Conservation (phyloP, 208 protist genomes). For the Trypanosoma grayi region DNA sequence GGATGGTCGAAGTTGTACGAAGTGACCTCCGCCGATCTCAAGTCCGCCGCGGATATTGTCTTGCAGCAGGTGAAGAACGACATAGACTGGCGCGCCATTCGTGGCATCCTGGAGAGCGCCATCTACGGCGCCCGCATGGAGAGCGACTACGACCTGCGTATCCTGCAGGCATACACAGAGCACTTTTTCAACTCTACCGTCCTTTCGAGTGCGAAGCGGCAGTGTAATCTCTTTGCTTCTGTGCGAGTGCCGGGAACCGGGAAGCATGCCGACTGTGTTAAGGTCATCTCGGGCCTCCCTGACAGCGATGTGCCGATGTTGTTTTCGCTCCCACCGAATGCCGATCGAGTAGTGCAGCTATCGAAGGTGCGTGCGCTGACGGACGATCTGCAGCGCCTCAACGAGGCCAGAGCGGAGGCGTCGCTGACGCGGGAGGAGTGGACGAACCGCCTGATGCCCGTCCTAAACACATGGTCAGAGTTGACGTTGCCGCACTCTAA, state of each 20-base stretch:
- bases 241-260: constrained; percentile 65
- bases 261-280: constrained; percentile 66
- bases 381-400: constrained; percentile 80
- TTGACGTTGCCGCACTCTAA: constrained; percentile 67
- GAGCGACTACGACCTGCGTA: constrained; percentile 90
- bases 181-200: constrained; percentile 83
- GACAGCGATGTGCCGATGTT: constrained; percentile 91
- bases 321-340: constrained; percentile 95
- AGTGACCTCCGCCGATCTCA: constrained; percentile 94
- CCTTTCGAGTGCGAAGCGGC: constrained; percentile 54
- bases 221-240: constrained; percentile 55
- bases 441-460: constrained; percentile 69
- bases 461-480: constrained; percentile 84
- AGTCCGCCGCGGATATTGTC: constrained; percentile 91
- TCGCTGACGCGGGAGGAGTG: constrained; percentile 88
- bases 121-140: constrained; percentile 98
- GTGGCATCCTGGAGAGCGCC: constrained; percentile 92
- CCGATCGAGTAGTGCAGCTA: constrained; percentile 91
- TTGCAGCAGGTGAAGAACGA: constrained; percentile 49
- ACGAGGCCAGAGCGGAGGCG: constrained; percentile 53
- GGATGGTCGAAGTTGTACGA: constrained; percentile 98
- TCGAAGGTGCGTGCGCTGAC: constrained; percentile 64
- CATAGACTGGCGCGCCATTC: constrained; percentile 91
- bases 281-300: constrained; percentile 80
- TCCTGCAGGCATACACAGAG: constrained; percentile 91